Evolutionary conservation across 495 filamentous ascomycete species (phyloP), one percentile per base, ranked within the genome.

Genomic region (Talaromyces stipitatus): DNA sequence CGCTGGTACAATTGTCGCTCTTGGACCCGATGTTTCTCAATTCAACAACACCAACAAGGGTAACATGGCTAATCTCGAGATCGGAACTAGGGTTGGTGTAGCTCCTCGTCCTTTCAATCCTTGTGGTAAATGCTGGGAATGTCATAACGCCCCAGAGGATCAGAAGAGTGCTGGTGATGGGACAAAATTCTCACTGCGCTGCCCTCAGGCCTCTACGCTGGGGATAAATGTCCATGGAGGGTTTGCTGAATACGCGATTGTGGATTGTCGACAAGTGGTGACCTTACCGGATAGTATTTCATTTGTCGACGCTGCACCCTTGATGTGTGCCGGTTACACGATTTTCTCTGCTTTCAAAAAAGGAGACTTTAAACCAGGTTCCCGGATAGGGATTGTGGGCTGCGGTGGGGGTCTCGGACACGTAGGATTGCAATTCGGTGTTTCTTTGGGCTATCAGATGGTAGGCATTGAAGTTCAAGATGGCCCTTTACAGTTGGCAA

Each of bases 1-100:
- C 18, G 63, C 76, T 12, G 82, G 83, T 10, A 82, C 77, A 5
- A 73, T 85, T 33, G 75, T 75, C 22, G 69, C 71, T 0, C 53
- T 77, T 29, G 83, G 82, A 22, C 64, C 71, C 5, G 52, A 64
- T 1, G 72, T 79, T 41, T 4, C 5, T 7, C 36, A 41, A 2
- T 18, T 41, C 36, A 41, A 41, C n/a, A 18, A 41, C 2, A 18
- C 18, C 36, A 41, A 41, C 36, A 16, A 41, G 36, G 22, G 61
- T 48, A 7, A 65, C 68, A 16, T 81, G 83, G 58, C 59, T 68
- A 73, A 79, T 28, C 47, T 53, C 24, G 48, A 23, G 14, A 8
- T 33, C 7, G 30, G 45, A 26, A 51, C 14, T 14, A 22, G 45
- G 16, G 20, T 36, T 1, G 55, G 28, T 32, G 32, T 36, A 26